A percentile compares a stretch with the other conserved stretches of the same genome.
These are phyloP conservation scores for Triticum dicoccoides DNA, from an alignment of 176 grass and related monocot species.

Conservation along the genomic window DNA sequence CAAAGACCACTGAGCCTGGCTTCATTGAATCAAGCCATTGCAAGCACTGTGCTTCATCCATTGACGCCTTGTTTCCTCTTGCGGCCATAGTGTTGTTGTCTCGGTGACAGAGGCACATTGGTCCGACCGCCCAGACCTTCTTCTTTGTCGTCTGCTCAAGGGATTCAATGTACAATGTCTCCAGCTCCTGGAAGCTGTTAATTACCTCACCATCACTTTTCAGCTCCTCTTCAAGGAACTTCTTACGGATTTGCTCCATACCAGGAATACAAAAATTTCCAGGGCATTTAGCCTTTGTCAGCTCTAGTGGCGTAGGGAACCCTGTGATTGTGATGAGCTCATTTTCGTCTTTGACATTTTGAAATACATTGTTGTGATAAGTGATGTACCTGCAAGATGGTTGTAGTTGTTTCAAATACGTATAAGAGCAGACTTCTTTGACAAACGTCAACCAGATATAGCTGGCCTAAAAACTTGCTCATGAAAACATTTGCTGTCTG, in stretches of 20 bases:
- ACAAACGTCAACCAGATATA: not conserved
- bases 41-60: constrained; percentile 52
- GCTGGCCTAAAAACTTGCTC: not conserved
- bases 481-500: not conserved
- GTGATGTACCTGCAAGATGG: constrained; percentile 34
- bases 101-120: constrained; percentile 50
- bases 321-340: constrained; percentile 43
- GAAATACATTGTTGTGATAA: constrained; percentile 23
- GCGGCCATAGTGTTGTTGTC: constrained; percentile 15
- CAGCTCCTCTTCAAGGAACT: constrained; percentile 31
- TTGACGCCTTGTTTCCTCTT: constrained; percentile 46
- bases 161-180: constrained; percentile 43
- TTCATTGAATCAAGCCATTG: constrained; percentile 52
- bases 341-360: constrained; percentile 37
- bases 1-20: constrained; percentile 56
- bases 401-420: not conserved
- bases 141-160: constrained; percentile 34
- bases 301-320: constrained; percentile 46
- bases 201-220: constrained; percentile 40
- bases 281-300: constrained; percentile 37
- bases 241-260: constrained; percentile 22
- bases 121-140: constrained; percentile 59
- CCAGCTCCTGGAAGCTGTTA: constrained; percentile 65
- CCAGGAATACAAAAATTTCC: not conserved
- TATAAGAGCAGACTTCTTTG: not conserved